Base-by-base conservation (phyloP, 768 basidiomycete genomes). In the Daedalea quercina region DNA sequence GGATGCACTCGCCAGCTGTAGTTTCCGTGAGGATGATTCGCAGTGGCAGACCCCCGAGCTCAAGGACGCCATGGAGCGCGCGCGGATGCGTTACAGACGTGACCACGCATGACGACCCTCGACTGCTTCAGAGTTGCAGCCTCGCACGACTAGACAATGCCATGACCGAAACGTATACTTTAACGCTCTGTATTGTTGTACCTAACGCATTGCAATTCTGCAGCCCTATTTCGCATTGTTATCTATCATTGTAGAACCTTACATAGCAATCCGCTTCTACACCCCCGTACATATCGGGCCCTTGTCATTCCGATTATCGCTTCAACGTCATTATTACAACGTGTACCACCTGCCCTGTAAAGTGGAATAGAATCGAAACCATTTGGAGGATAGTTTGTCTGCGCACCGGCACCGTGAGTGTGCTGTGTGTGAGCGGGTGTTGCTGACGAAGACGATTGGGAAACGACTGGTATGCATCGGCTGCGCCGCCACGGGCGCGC, bases 21-120 rank as follows among this genome's bases (percentile, higher is more conserved):
- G 17, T 41, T 33, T 46, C 56, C 40, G 59, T 54, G 84, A 84
- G 57, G 80, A 81, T 47, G 70, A 74, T 42, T 60, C 59, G 26
- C 56, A 70, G 9, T 85, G 80, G 76, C 72, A 79, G 65, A 88
- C 84, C 62, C 75, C 80, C 1, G 82, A 85, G 70, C 62, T 90
- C 35, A 74, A 78, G 52, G 83, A 85, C 68, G 78, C 76, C 24
- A 90, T 90, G 87, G 81, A 81, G 66, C 70, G 73, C 8, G 87
- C 87, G 9, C 71, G 87, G 26, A 77, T 76, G 41, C 47, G 48
- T n/a, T 66, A 66, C 54, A 59, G 58, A 48, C 59, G 47, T 11
- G 46, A 47, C 25, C 25, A 33, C 25, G 25, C 46, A 9, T 47
- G 46, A 47, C 11, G 12, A 4, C 6, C 23, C 19, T 9, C 12